Conservation (phyloP, 257 asterid species). For the Echium plantagineum region DNA sequence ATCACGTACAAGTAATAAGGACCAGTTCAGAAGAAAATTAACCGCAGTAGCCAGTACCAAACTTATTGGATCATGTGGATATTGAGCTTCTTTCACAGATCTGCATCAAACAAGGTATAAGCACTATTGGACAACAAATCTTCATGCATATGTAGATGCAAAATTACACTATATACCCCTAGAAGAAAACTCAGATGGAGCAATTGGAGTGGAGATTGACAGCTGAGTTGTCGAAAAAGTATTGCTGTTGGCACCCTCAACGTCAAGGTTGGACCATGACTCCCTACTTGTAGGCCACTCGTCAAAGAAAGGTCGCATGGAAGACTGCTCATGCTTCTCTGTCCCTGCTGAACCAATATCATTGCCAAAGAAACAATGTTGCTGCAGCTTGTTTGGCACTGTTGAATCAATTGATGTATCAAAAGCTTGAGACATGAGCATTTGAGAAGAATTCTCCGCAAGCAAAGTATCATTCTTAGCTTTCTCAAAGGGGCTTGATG, state of each 20-base stretch:
- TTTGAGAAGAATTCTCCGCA: constrained; percentile 32
- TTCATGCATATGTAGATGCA: background rate
- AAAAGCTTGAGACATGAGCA: constrained; percentile 30
- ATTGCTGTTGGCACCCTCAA: constrained; percentile 42
- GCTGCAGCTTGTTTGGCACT: constrained; percentile 48
- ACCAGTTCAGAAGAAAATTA: constrained; percentile 6
- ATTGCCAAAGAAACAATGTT: constrained; percentile 57
- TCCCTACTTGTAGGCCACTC: constrained; percentile 85
- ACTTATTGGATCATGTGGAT: constrained; percentile 11
- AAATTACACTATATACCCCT: constrained; percentile 26
- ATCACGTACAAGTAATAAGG: background rate
- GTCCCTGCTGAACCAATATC: constrained; percentile 40
- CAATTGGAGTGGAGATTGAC: constrained; percentile 69
- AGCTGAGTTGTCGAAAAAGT: constrained; percentile 68
- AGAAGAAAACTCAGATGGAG: constrained; percentile 49
- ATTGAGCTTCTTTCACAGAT: constrained; percentile 35
- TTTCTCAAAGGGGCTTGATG: constrained; percentile 39
- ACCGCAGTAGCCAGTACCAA: constrained; percentile 6
- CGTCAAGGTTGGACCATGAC: constrained; percentile 70
- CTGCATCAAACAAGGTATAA: constrained; percentile 18
- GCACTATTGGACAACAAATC: background rate
- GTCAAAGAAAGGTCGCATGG: constrained; percentile 71
- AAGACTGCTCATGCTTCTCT: constrained; percentile 54
- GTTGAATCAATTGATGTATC: constrained; percentile 36
- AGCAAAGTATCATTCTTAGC: constrained; percentile 41